Percentiles rank a stretch among this genome's conserved stretches.
These are phyloP conservation scores for Fusarium hainanense DNA, from an alignment of 2,329 filamentous ascomycete genomes.

Conservation along the genomic window DNA sequence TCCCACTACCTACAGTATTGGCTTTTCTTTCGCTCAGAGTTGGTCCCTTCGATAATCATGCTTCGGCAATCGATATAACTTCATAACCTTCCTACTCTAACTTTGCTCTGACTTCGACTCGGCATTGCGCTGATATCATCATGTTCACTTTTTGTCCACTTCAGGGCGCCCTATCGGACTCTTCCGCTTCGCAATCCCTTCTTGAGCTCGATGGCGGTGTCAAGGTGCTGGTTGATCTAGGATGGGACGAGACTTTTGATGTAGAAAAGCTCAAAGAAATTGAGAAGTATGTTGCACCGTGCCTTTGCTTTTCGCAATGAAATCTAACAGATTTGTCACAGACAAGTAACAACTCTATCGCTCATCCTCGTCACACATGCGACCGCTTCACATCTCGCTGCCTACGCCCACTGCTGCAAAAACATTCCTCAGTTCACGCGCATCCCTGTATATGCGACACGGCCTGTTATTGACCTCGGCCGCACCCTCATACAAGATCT, in stretches of 20 bases:
- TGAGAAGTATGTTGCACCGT: constrained; percentile 74
- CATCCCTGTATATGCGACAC: constrained; percentile 94
- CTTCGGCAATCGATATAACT: constrained; percentile 33
- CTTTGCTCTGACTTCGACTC: constrained; percentile 12
- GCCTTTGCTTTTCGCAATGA: not conserved
- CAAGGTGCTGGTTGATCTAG: constrained; percentile 93
- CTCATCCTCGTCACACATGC: constrained; percentile 95
- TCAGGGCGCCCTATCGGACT: constrained; percentile 89
- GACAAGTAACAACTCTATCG: constrained; percentile 90
- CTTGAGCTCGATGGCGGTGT: constrained; percentile 96
- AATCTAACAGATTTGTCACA: constrained; percentile 52
- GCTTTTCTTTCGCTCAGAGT: not conserved
- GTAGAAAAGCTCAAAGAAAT: constrained; percentile 83
- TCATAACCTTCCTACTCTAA: not conserved
- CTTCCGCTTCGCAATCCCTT: constrained; percentile 91
- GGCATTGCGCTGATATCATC: constrained; percentile 43
- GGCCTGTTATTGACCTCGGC: constrained; percentile 91
- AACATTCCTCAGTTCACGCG: constrained; percentile 91
- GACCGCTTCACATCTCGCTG: constrained; percentile 89
- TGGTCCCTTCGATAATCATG: constrained; percentile 34
- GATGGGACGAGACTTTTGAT: constrained; percentile 95
- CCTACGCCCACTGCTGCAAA: constrained; percentile 97
- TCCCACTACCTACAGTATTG: not conserved
- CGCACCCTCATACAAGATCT: constrained; percentile 91
- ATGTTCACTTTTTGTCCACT: constrained; percentile 99